Conservation (phyloP, 176 grass and related monocot genomes). For the Carex parvula region DNA sequence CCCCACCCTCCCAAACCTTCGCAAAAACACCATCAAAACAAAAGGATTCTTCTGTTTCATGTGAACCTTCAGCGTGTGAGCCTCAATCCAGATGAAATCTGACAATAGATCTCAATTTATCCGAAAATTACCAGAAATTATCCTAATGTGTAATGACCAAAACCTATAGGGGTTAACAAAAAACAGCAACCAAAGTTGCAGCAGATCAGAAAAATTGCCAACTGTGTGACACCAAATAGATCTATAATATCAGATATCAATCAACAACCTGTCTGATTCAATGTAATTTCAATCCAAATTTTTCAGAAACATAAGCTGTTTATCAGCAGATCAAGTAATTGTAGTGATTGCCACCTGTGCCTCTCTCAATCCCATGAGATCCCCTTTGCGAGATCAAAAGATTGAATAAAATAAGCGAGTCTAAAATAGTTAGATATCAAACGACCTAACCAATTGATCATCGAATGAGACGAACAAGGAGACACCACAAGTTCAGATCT, state of each 20-base stretch:
- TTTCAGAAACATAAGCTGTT: background rate
- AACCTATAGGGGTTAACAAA: background rate
- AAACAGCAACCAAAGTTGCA: background rate
- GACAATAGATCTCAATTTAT: background rate
- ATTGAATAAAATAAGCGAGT: background rate
- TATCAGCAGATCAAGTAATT: background rate
- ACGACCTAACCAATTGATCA: background rate
- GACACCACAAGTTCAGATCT: background rate
- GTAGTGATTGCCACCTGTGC: no score
- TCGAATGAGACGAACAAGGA: background rate
- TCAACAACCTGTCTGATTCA: background rate
- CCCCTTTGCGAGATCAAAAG: background rate
- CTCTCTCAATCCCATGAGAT: slow-evolving; percentile 7
- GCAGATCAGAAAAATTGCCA: background rate
- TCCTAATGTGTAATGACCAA: background rate
- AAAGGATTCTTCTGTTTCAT: background rate
- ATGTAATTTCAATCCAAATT: background rate
- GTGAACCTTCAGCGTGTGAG: no score
- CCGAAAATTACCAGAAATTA: background rate
- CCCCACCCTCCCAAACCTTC: background rate
- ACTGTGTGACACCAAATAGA: background rate
- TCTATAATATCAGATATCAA: background rate
- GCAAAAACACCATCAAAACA: background rate
- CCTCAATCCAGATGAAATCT: background rate
- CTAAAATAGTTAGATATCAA: background rate